phyloP scores from a whole-genome alignment of 257 asterid species.

The Solanum appendiculatum region DNA sequence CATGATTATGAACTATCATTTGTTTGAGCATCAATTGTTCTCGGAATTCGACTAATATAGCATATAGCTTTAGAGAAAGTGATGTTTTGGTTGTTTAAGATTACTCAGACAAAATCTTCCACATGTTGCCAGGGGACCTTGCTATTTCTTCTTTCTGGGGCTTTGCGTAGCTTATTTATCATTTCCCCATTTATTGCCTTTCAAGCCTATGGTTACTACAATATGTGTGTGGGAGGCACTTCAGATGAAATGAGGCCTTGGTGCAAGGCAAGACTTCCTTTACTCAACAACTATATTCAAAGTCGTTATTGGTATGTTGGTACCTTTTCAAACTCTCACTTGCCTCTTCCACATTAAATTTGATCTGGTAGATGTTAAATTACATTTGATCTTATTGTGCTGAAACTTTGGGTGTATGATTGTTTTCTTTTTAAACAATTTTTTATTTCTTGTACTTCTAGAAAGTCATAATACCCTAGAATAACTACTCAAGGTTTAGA shows the following conservation, averaged over 20 bases:
- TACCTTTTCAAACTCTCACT: neutral
- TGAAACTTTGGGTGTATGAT: neutral
- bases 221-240: slow-evolving; percentile 47
- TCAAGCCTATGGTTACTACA: slow-evolving; percentile 76
- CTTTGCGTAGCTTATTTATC: slow-evolving; percentile 45
- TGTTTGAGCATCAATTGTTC: neutral
- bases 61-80: neutral
- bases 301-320: slow-evolving; percentile 84
- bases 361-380: neutral
- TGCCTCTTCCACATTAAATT: neutral
- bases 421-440: neutral
- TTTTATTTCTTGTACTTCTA: neutral
- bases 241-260: slow-evolving; percentile 72
- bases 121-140: slow-evolving; percentile 34
- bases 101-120: neutral
- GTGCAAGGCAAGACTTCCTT: slow-evolving; percentile 91
- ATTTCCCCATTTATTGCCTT: slow-evolving; percentile 58
- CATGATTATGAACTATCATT: neutral
- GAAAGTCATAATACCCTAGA: neutral
- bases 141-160: slow-evolving; percentile 54
- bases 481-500: neutral
- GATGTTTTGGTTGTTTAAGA: neutral
- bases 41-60: neutral
- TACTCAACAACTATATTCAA: slow-evolving; percentile 85
- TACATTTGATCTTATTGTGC: neutral